Conservation (phyloP, 768 basidiomycete species). For the Boletellus ananiceps region DNA sequence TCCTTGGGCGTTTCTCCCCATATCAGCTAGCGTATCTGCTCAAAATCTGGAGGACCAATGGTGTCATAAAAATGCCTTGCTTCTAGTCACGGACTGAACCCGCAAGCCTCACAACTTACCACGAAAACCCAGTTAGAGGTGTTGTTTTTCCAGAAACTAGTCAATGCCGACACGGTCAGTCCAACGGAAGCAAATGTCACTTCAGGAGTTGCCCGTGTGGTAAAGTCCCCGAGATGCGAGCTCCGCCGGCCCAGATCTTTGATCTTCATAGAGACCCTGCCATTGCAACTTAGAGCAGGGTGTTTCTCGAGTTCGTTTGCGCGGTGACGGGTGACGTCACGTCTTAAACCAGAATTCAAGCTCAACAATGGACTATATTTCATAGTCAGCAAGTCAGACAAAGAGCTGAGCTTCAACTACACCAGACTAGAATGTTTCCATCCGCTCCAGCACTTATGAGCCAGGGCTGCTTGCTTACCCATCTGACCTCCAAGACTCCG, state of each 20-base stretch:
- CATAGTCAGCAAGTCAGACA: constrained; percentile 26
- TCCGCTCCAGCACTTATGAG: constrained; percentile 90
- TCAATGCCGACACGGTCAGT: no score
- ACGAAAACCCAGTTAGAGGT: not conserved
- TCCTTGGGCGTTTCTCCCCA: not conserved
- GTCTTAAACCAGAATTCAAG: constrained; percentile 15
- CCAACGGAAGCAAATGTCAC: constrained; percentile 9
- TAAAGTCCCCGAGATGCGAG: not conserved
- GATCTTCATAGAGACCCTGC: no score
- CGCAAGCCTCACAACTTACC: not conserved
- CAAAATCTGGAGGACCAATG: not conserved
- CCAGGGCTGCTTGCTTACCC: constrained; percentile 91
- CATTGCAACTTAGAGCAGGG: no score
- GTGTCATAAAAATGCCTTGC: no score
- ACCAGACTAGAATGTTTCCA: constrained; percentile 85
- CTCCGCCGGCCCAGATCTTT: not conserved
- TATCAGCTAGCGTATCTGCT: not conserved
- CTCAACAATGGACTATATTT: constrained; percentile 22
- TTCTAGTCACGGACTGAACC: not conserved
- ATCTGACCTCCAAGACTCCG: constrained; percentile 86
- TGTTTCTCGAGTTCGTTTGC: constrained; percentile 3
- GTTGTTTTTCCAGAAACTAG: no score
- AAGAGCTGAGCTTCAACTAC: constrained; percentile 47
- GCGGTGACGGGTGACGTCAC: constrained; percentile 17
- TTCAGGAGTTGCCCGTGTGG: not conserved